Evolutionary conservation across 1,284 basidiomycete genomes (phyloP), one percentile per base, ranked within the genome.

Genomic region (Ustilago cynodontis): DNA sequence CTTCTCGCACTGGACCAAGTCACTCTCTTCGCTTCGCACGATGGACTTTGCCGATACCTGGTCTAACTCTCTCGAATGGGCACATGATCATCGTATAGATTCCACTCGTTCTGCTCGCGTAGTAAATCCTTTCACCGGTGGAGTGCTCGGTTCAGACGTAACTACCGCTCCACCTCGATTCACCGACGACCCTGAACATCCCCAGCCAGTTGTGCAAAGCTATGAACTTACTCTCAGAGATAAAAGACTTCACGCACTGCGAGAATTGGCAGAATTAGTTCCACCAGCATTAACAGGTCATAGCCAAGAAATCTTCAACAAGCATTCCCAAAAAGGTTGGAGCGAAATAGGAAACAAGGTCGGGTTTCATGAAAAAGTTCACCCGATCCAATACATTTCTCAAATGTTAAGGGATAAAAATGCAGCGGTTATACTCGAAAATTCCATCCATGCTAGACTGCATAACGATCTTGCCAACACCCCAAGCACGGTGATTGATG

Each of bases 381-480:
- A 74, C 41, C 71, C 71, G 0, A 56, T 74, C 13, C 65, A 74
- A 18, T 74, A 74, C 41, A 1, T 59, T 14, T 22, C 22, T 14
- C 39, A 62, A 14, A 51, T 74, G 50, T 3, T 74, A 20, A 39
- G 39, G 1, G 59, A 69, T 13, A 18, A 20, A 20, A 39, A 63
- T 24, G 58, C 26, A 2, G 63, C 59, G 0, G 49, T 62, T 1
- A 28, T 52, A 1, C 11, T 74, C 2, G 71, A 74, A 52, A 74
- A 74, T 35, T 10, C 54, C 3, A 37, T 68, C 7, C 55, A 63
- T 22, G 47, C 35, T 3, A 37, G 41, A 2, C 22, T 65, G 8
- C 43, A 59, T 4, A 0, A 33, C 3, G 18, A 50, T 18, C 49
- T 43, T 9, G 10, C 16, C 6, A 5, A 56, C 11, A 47, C 39